These are phyloP conservation scores for Rhizopogon vulgaris DNA, from an alignment of 768 basidiomycete genomes.

Conservation along the genomic window DNA sequence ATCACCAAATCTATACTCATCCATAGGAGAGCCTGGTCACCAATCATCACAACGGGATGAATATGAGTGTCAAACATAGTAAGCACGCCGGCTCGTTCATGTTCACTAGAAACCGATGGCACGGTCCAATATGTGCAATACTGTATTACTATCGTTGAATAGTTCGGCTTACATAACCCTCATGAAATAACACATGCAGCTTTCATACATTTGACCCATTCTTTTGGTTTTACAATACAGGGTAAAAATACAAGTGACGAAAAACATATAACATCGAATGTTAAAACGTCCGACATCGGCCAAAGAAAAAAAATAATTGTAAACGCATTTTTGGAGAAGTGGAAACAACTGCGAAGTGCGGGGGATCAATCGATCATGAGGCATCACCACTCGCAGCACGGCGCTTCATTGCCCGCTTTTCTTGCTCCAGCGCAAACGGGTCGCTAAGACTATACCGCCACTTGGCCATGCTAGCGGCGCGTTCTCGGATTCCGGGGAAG, in stretches of 20 bases:
- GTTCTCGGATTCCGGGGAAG: slow-evolving; percentile 57
- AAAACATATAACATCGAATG: neutral
- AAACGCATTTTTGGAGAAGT: neutral
- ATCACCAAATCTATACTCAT: too few species aligned
- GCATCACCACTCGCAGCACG: slow-evolving; percentile 10
- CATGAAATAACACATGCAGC: too few species aligned
- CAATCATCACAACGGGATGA: too few species aligned
- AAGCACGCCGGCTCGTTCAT: too few species aligned
- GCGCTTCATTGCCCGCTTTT: slow-evolving; percentile 7
- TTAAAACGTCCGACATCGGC: neutral
- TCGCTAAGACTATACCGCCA: slow-evolving; percentile 51
- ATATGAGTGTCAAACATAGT: too few species aligned
- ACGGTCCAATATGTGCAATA: too few species aligned
- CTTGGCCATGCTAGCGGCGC: slow-evolving; percentile 33
- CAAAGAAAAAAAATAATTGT: neutral
- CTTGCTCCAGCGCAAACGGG: slow-evolving; percentile 34
- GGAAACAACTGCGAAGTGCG: neutral
- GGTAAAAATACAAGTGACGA: neutral
- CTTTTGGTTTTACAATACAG: neutral
- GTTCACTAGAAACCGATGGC: too few species aligned
- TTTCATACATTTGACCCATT: neutral
- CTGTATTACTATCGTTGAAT: too few species aligned
- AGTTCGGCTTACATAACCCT: too few species aligned
- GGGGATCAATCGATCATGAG: neutral
- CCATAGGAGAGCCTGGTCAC: too few species aligned